Percentiles rank a stretch among this genome's conserved stretches.
phyloP scores from a whole-genome alignment of 2,329 filamentous ascomycete genomes.

The Aspergillus pseudoviridinutans region DNA sequence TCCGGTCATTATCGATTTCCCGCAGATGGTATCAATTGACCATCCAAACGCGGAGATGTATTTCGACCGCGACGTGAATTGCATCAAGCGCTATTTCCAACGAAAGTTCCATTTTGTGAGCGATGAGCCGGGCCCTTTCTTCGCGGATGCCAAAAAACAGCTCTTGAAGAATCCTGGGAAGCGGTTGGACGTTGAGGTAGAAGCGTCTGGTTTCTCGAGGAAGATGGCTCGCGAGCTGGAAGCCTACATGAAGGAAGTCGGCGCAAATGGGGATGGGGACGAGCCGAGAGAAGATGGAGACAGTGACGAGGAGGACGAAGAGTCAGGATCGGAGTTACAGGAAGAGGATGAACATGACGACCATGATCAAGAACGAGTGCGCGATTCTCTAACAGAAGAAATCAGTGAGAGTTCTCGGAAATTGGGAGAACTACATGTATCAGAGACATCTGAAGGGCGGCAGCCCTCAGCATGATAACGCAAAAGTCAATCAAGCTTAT shows the following conservation, averaged over 20 bases:
- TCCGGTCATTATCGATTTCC: slow-evolving; percentile 93
- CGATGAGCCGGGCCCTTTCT: slow-evolving; percentile 78
- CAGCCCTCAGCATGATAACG: slow-evolving; percentile 3
- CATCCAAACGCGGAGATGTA: slow-evolving; percentile 94
- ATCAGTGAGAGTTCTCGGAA: slow-evolving; percentile 26
- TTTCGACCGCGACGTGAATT: slow-evolving; percentile 92
- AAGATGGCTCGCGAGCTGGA: slow-evolving; percentile 97
- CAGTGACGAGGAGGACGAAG: slow-evolving; percentile 26
- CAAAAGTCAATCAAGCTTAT: slow-evolving; percentile 23
- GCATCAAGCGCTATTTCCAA: slow-evolving; percentile 91
- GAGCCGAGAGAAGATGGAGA: slow-evolving; percentile 39
- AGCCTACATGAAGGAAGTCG: slow-evolving; percentile 74
- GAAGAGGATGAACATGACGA: slow-evolving; percentile 33
- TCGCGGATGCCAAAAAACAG: slow-evolving; percentile 74
- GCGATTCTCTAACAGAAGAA: slow-evolving; percentile 4
- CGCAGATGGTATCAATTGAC: slow-evolving; percentile 95
- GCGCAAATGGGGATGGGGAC: slow-evolving; percentile 51
- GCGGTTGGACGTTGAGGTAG: slow-evolving; percentile 80
- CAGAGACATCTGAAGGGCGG: slow-evolving; percentile 16
- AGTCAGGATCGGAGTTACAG: slow-evolving; percentile 24
- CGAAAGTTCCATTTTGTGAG: slow-evolving; percentile 82
- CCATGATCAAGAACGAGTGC: neutral
- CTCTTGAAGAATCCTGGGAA: slow-evolving; percentile 58
- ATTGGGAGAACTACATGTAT: slow-evolving; percentile 31
- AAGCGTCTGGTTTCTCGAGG: slow-evolving; percentile 91